Base-by-base conservation (phyloP, 352 stramenopile species). In the Globisporangium spiculum region DNA sequence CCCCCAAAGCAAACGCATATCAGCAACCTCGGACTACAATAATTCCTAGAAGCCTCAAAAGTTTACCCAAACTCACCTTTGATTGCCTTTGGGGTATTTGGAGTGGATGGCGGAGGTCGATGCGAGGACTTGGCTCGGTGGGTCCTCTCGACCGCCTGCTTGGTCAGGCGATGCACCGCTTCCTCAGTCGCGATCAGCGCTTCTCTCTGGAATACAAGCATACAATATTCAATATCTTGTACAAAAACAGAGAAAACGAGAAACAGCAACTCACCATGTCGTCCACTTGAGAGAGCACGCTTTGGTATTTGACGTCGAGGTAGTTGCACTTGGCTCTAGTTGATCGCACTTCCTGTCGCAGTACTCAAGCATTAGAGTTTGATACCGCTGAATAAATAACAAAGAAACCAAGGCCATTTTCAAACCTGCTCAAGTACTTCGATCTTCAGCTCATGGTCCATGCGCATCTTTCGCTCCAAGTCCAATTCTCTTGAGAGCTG, bases 241-340 rank as follows among this genome's bases (percentile, higher is more conserved):
- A 6, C 27, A 32, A 32, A 2, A 32, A 32, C 27, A 32, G 34
- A 38, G 9, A 7, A 38, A 38, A 32, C 3, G 27, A 32, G 27
- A 32, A 32, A 32, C 27, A 32, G 27, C 27, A 32, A 32, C 27
- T 32, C 27, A 32, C 27, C 3, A 83, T 80, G 50, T 72, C 74
- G 56, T 78, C 69, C 18, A 83, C 64, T 66, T 83, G 76, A 16
- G 60, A 65, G 27, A 36, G 27, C 34, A 83, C 68, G 20, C 44
- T 73, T 44, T 77, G 69, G 56, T 78, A 83, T 53, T 81, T 81
- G n/a, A 70, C 71, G 27, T 81, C 76, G 2, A 83, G 34, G 54
- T 80, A 78, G 8, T 84, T 81, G 70, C 67, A 81, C 30, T 75
- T 81, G 1, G 68, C 67, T 27, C 77, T 72, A 3, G 72, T 78